A percentile compares a stretch with the other conserved stretches of the same genome.
Evolutionary conservation across 2,329 filamentous ascomycete species (phyloP).

Genomic region (Colletotrichum cereale): DNA sequence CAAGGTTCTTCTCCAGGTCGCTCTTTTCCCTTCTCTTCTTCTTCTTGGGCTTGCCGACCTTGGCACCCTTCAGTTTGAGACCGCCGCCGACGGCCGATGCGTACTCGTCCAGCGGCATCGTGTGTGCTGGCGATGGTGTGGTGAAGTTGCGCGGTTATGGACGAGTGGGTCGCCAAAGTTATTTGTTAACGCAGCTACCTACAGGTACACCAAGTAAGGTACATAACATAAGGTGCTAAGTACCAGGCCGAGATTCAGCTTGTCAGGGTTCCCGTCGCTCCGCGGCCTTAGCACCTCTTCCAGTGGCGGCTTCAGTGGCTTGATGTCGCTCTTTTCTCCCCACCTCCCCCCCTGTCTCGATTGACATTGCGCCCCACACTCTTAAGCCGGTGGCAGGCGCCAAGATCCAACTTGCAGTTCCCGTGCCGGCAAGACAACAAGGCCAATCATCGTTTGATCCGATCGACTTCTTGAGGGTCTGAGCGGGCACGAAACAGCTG

Average conservation of each 20-base stretch:
- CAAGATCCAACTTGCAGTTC: constrained; percentile 19
- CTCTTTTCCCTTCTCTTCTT: constrained; percentile 69
- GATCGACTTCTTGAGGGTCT: constrained; percentile 4
- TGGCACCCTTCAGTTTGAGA: constrained; percentile 86
- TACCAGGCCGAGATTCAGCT: constrained; percentile 6
- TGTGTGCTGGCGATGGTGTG: constrained; percentile 6
- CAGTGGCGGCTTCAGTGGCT: constrained; percentile 21
- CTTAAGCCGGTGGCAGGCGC: constrained; percentile 28
- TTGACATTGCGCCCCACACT: constrained; percentile 26
- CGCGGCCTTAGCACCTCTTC: not conserved
- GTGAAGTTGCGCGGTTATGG: not conserved
- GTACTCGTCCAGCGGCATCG: constrained; percentile 84
- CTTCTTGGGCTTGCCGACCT: constrained; percentile 73
- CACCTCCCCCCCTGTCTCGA: not conserved
- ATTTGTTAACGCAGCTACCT: constrained; percentile 1
- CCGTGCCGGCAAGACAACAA: not conserved
- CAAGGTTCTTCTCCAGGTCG: constrained; percentile 62
- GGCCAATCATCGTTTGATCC: constrained; percentile 39
- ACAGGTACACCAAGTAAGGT: too few species aligned
- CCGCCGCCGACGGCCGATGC: constrained; percentile 74
- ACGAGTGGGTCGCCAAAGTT: not conserved
- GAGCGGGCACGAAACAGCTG: constrained; percentile 36
- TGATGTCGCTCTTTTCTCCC: not conserved
- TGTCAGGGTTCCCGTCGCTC: constrained; percentile 10
- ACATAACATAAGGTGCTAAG: too few species aligned